These are phyloP conservation scores for Termitomyces sp. DNA, from an alignment of 768 basidiomycete species.

Conservation along the genomic window DNA sequence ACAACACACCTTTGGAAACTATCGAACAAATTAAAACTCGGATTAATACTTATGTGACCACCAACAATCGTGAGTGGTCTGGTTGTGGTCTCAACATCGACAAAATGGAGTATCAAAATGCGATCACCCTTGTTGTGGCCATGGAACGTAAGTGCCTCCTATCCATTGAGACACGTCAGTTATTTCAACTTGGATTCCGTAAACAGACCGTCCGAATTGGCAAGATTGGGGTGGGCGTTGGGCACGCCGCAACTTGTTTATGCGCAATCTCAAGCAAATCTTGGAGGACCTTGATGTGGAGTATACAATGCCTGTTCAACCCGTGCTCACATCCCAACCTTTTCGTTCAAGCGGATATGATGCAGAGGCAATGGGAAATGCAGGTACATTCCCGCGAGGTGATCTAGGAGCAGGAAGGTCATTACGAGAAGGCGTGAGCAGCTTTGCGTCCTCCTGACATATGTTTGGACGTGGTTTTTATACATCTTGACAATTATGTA, in stretches of 20 bases:
- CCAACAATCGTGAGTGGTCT: conserved; percentile 73
- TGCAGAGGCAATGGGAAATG: conserved; percentile 20
- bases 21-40: conserved; percentile 62
- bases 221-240: conserved; percentile 84
- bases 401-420: conserved; percentile 8
- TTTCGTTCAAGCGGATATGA: neutral
- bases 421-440: conserved; percentile 5
- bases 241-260: conserved; percentile 69
- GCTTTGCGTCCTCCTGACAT: neutral
- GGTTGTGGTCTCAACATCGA: conserved; percentile 61
- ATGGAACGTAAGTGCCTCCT: conserved; percentile 57
- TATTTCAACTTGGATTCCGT: neutral
- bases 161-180: neutral
- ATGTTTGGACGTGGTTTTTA: neutral
- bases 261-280: conserved; percentile 65
- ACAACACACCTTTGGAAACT: conserved; percentile 64
- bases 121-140: conserved; percentile 58
- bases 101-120: conserved; percentile 76
- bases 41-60: conserved; percentile 51
- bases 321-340: conserved; percentile 45
- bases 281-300: conserved; percentile 71
- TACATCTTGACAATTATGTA: neutral
- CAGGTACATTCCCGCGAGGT: conserved; percentile 19
- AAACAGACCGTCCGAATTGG: conserved; percentile 67
- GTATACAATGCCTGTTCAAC: conserved; percentile 71